A percentile compares a stretch with the other conserved stretches of the same genome.
Conservation (phyloP, 805 yeast genomes). For the Danielia oregonensis region DNA sequence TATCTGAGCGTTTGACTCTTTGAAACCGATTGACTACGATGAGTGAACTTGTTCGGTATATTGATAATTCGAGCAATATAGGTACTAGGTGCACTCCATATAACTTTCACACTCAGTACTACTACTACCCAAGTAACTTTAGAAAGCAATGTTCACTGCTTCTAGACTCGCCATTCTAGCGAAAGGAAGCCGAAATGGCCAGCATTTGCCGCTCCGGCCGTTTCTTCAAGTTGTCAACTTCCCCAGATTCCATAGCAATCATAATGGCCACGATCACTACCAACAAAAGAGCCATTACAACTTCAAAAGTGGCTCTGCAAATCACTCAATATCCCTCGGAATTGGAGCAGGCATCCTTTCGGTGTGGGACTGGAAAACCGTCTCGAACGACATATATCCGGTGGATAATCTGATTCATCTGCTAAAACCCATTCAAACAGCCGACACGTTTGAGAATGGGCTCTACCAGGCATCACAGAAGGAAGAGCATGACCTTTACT, state of each 20-base stretch:
- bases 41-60: too few species aligned
- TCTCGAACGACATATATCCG: slow-evolving; percentile 7
- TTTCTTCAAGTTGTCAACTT: neutral
- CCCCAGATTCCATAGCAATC: neutral
- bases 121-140: too few species aligned
- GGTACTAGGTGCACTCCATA: too few species aligned
- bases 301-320: neutral
- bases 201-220: neutral
- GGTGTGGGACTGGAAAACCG: neutral
- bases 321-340: slow-evolving; percentile 2
- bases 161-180: neutral
- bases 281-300: neutral
- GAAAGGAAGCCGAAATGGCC: neutral
- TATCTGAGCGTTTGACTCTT: too few species aligned
- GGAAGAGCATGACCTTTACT: slow-evolving; percentile 43
- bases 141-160: neutral
- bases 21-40: too few species aligned
- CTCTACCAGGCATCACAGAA: slow-evolving; percentile 56
- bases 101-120: too few species aligned
- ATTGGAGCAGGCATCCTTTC: slow-evolving; percentile 8
- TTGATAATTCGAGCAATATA: too few species aligned
- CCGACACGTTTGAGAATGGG: slow-evolving; percentile 70
- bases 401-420: slow-evolving; percentile 26
- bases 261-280: neutral
- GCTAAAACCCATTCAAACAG: slow-evolving; percentile 42